Evolutionary conservation across 2,329 filamentous ascomycete genomes (phyloP).

Genomic region (Aureobasidium sp.): DNA sequence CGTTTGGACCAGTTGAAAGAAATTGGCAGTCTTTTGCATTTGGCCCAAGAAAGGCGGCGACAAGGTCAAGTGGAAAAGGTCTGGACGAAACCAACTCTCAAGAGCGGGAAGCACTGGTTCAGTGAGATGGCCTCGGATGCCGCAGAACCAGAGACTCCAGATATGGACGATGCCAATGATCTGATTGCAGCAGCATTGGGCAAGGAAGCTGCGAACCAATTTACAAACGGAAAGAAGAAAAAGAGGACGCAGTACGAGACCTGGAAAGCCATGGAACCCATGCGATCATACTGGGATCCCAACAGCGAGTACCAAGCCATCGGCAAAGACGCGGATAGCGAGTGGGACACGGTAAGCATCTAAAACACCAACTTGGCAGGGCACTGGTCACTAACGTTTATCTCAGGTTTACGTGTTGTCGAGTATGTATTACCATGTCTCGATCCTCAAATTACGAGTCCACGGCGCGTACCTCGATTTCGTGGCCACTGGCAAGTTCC

Average conservation of each 20-base stretch:
- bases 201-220: slow-evolving; percentile 23
- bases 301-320: slow-evolving; percentile 51
- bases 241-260: slow-evolving; percentile 35
- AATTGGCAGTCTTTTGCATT: slow-evolving; percentile 48
- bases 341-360: slow-evolving; percentile 45
- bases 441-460: slow-evolving; percentile 52
- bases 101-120: slow-evolving; percentile 13
- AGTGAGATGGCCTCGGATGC: slow-evolving; percentile 15
- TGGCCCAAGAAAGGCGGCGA: slow-evolving; percentile 55
- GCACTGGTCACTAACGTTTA: slow-evolving; percentile 10
- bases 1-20: slow-evolving; percentile 52
- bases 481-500: slow-evolving; percentile 40
- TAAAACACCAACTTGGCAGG: neutral
- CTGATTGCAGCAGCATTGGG: slow-evolving; percentile 17
- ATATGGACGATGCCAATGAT: neutral
- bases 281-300: slow-evolving; percentile 50
- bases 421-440: slow-evolving; percentile 56
- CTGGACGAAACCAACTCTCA: neutral
- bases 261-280: slow-evolving; percentile 47
- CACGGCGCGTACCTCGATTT: slow-evolving; percentile 51
- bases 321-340: slow-evolving; percentile 42
- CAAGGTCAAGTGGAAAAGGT: slow-evolving; percentile 45
- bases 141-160: neutral
- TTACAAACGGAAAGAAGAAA: slow-evolving; percentile 18
- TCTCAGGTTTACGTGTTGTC: slow-evolving; percentile 54